These are phyloP conservation scores for Ascobolus immersus DNA, from an alignment of 495 filamentous ascomycete genomes.

Conservation along the genomic window DNA sequence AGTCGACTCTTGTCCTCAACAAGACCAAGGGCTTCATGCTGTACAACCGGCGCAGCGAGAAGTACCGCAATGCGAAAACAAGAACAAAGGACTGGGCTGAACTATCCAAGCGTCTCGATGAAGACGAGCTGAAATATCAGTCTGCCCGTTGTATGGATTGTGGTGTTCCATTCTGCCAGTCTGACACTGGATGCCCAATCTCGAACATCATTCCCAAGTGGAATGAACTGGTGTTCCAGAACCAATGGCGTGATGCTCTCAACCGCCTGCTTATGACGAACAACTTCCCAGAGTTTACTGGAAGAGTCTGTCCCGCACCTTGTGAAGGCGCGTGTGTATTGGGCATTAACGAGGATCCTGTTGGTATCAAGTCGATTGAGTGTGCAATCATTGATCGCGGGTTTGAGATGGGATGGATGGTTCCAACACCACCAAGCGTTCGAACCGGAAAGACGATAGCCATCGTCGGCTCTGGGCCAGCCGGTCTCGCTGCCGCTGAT, in stretches of 20 bases:
- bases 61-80: conserved; percentile 72
- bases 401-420: conserved; percentile 99
- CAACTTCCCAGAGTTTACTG: conserved; percentile 98
- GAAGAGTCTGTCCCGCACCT: conserved; percentile 90
- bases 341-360: conserved; percentile 92
- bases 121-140: conserved; percentile 97
- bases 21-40: conserved; percentile 99
- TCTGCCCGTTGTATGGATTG: conserved; percentile 99
- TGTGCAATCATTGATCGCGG: conserved; percentile 98
- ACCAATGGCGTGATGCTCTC: conserved; percentile 86
- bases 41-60: conserved; percentile 80
- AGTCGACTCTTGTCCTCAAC: conserved; percentile 74
- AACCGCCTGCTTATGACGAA: conserved; percentile 95
- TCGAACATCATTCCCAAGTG: conserved; percentile 99
- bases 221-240: conserved; percentile 85
- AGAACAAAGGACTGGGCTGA: conserved; percentile 89
- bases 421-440: conserved; percentile 50
- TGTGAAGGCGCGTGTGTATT: conserved; percentile 95
- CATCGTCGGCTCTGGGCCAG: conserved; percentile 81
- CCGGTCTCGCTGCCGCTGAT: conserved; percentile 78
- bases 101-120: conserved; percentile 63
- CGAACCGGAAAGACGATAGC: conserved; percentile 82
- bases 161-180: conserved; percentile 97
- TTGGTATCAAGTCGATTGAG: conserved; percentile 98
- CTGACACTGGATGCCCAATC: conserved; percentile 89